A percentile compares a stretch with the other conserved stretches of the same genome.
These are phyloP conservation scores for Pythium diclinum DNA, from an alignment of 352 stramenopile genomes.

Conservation along the genomic window DNA sequence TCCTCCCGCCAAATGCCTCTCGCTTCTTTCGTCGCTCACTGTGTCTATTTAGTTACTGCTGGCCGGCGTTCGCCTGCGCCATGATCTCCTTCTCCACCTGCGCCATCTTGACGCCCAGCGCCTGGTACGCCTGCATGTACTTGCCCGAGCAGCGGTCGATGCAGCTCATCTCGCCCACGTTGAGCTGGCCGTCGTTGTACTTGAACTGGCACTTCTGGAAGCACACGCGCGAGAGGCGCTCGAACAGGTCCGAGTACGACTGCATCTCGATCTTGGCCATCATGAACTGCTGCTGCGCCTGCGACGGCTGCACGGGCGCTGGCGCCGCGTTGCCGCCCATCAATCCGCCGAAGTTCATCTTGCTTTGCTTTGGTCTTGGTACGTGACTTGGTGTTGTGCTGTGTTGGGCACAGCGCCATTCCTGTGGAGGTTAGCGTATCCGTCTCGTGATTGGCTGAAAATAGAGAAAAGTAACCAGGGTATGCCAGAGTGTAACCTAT, in stretches of 20 bases:
- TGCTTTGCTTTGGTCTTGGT: background rate
- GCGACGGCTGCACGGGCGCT: constrained; percentile 58
- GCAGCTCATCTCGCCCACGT: constrained; percentile 97
- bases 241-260: constrained; percentile 89
- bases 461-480: background rate
- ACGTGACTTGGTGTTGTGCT: background rate
- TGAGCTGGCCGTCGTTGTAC: constrained; percentile 95
- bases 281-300: constrained; percentile 55
- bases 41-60: constrained; percentile 18
- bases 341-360: constrained; percentile 79
- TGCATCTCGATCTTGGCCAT: constrained; percentile 91
- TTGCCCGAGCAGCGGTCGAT: constrained; percentile 97
- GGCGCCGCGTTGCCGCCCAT: constrained; percentile 52
- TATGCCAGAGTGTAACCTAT: background rate
- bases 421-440: constrained; percentile 24
- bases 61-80: constrained; percentile 51
- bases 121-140: constrained; percentile 96
- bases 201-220: constrained; percentile 95
- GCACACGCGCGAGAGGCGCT: constrained; percentile 89
- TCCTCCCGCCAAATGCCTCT: constrained; percentile 2
- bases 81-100: constrained; percentile 94
- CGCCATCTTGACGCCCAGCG: constrained; percentile 93
- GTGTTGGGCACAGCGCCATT: constrained; percentile 7
- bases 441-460: constrained; percentile 26
- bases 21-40: background rate